Evolutionary conservation across 2,329 filamentous ascomycete genomes (phyloP), one percentile per base, ranked within the genome.

Genomic region (Botrytis galanthina): DNA sequence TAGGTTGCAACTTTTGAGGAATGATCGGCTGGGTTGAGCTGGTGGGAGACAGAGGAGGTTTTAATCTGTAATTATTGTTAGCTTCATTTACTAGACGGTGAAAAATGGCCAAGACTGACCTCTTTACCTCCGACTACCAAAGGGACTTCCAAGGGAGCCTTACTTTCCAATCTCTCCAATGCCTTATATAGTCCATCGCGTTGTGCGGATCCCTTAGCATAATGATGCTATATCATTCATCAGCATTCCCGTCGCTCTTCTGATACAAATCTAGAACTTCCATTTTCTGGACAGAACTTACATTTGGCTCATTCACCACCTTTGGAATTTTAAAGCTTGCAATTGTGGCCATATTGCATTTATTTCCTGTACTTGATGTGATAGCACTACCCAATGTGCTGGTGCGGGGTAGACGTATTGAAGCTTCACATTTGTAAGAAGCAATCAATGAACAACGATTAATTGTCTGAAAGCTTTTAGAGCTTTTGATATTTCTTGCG

Each of bases 271-370:
- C n/a, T 29, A 72, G 48, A 51, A 5, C 26, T 29, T 35, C 9
- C n/a, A 5, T 18, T 22, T n/a, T 32, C 18, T 42, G 10, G 35
- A 54, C 16, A 18, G 4, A 29, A 87, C 93, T 83, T 84, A 97
- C 95, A 82, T 98, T 99, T n/a, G 94, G 94, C 85, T 99, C 96
- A 82, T 99, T 99, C 81, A 89, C 86, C 79, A 98, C 89, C 76
- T 90, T 90, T 68, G 96, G 96, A 70, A 95, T 89, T 86, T 93
- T 95, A 88, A 98, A 98, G 75, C 90, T 87, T 68, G 94, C 95
- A 76, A 97, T 76, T 12, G 79, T 80, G 32, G 79, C 78, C 77
- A 79, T 76, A 14, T 76, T 78, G 70, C 71, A 69, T 69, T 37
- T 75, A 26, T 61, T 48, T 29, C 39, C 54, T 68, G 62, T 67